phyloP scores from a whole-genome alignment of 352 stramenopile genomes.

The Pythium monospermum region DNA sequence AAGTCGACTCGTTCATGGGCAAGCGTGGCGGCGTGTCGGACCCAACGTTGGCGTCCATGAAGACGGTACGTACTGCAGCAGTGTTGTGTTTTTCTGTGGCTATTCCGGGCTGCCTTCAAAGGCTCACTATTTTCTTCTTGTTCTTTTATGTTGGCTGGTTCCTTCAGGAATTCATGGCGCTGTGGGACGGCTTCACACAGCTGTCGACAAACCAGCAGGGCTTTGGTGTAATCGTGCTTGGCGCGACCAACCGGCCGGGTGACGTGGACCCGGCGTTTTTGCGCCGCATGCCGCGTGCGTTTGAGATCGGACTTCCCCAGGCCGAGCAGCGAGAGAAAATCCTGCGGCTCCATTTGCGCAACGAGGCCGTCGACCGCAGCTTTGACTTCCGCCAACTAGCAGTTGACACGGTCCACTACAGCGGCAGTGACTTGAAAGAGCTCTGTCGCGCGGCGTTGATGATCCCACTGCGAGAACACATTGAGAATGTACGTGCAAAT shows the following conservation, averaged over 20 bases:
- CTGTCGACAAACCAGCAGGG: conserved; percentile 58
- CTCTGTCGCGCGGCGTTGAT: conserved; percentile 83
- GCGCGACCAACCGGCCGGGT: conserved; percentile 92
- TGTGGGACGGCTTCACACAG: conserved; percentile 96
- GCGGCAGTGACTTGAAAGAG: conserved; percentile 94
- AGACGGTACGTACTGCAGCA: conserved; percentile 45
- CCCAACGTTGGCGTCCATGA: conserved; percentile 85
- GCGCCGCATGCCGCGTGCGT: conserved; percentile 93
- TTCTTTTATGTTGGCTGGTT: no score
- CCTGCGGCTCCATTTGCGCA: conserved; percentile 89
- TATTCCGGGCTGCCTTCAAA: no score
- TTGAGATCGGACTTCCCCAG: conserved; percentile 92
- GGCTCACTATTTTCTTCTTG: no score
- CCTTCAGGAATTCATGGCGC: conserved; percentile 97
- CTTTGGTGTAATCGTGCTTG: conserved; percentile 94
- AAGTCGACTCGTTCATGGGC: conserved; percentile 93
- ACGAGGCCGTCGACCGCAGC: conserved; percentile 64
- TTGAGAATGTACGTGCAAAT: conserved; percentile 51
- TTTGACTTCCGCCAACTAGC: conserved; percentile 85
- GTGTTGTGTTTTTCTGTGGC: not conserved
- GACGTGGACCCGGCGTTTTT: conserved; percentile 94
- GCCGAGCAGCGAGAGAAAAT: conserved; percentile 90
- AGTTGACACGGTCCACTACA: conserved; percentile 89
- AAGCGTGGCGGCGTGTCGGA: conserved; percentile 72
- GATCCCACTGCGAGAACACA: conserved; percentile 83